Evolutionary conservation across 2,329 filamentous ascomycete species (phyloP), one percentile per base, ranked within the genome.

Genomic region (Knufia fluminis): DNA sequence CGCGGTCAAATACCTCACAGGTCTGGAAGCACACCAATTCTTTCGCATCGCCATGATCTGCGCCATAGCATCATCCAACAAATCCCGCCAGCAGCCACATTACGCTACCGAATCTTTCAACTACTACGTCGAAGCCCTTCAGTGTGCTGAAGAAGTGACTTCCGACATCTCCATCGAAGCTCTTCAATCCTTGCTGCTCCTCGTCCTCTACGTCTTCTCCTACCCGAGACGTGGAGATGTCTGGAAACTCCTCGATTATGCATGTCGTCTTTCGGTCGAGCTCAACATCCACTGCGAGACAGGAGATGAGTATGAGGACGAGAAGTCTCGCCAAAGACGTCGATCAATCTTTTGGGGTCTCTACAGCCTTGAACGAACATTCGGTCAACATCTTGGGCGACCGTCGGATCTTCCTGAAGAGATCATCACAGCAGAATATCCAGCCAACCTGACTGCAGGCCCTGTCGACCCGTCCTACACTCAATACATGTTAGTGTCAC

Each of bases 361-460:
- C 1, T 67, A 67, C 46, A 61, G 63, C 38, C 60, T 66, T 33
- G 64, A 67, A 52, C 57, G 64, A 23, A 66, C 64, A 17, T 60
- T 65, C 24, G 63, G 64, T 2, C 65, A 67, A 51, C 58, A 66
- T n/a, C 64, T 66, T 50, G 64, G 65, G 19, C 61, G 65, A 33
- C 61, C 63, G 17, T 63, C 62, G 10, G 64, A 67, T 50, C 54
- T 67, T n/a, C 61, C 63, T 3, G 64, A 66, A 56, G 58, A 63
- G 1, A 65, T 66, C 39, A 67, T 67, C 48, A 66, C 63, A 1
- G 62, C 62, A 2, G 59, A 65, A 26, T 67, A 67, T 53, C 64
- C 63, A 3, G 55, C 55, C 9, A 43, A 45, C n/a, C 28, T 59
- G 16, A 53, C 47, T 36, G 52, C 52, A 12, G 43, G 53, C 7